A percentile compares a stretch with the other conserved stretches of the same genome.
Evolutionary conservation across 345 rosid species (phyloP).

Genomic region (Arabidopsis suecica): DNA sequence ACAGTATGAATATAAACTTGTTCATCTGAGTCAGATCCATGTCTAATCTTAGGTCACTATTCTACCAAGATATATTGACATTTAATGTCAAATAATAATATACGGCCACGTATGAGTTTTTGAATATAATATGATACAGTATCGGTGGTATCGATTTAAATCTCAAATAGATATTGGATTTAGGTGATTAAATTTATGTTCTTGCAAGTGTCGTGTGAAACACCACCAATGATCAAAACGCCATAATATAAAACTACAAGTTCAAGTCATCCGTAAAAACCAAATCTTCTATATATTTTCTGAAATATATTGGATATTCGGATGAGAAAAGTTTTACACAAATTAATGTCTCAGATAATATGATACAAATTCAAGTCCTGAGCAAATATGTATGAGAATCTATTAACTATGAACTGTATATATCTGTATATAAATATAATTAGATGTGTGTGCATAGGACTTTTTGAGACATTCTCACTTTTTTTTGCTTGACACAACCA

Average conservation of each 20-base stretch:
- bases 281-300: no score
- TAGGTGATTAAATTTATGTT: not conserved
- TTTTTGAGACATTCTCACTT: no score
- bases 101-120: not conserved
- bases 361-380: no score
- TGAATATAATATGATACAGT: not conserved
- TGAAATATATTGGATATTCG: no score
- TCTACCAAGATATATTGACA: not conserved
- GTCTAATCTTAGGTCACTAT: slow-evolving; percentile 14
- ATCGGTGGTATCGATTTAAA: not conserved
- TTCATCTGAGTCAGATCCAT: slow-evolving; percentile 42
- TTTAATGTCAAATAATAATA: slow-evolving; percentile 8
- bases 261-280: no score
- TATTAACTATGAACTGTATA: no score
- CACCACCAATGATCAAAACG: not conserved
- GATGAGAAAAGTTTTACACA: no score
- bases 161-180: not conserved
- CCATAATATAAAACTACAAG: not conserved
- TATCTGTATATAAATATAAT: no score
- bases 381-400: no score
- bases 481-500: no score
- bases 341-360: no score
- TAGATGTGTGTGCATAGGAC: no score
- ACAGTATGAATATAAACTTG: slow-evolving; percentile 16
- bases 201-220: not conserved